Base-by-base conservation (phyloP, 805 yeast species). In the Myxozyma kluyveri region DNA sequence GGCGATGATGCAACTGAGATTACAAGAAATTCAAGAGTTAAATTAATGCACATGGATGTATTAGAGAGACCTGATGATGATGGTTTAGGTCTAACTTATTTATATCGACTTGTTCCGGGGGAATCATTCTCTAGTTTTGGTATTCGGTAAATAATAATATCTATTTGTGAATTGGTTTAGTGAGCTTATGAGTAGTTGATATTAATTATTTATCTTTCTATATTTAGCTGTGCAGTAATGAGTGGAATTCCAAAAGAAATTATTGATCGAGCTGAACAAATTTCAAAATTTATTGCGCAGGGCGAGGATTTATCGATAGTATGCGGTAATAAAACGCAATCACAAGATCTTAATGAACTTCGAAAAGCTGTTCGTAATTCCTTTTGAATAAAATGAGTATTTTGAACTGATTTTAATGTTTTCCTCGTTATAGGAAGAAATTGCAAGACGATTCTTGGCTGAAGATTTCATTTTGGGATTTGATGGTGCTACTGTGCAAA, bases 211-310 rank as follows among this genome's bases (percentile, higher is more conserved):
- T n/a, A n/a, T n/a, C n/a, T n/a, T n/a, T n/a, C n/a, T n/a, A n/a
- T n/a, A n/a, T 24, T n/a, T 31, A 61, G 64, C 22, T 76, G 79
- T 64, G 79, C 79, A 2, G 63, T 65, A 35, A 51, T 63, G 9
- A 69, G 73, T 59, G 76, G 76, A 0, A 57, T 74, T 2, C 62
- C 67, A 0, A 42, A 38, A 1, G 43, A 52, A 7, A 69, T 75
- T 10, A 61, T 71, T 1, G 23, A 56, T 2, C 61, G 73, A 42
- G 77, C 78, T 0, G 57, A 61, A 5, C 53, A 64, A 17, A 54
- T 73, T 0, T 49, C 63, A 2, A 37, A 47, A 1, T 14, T 58
- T 3, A 45, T 66, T n/a, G 47, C 52, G 14, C 43, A 26, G n/a
- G 57, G 29, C 47, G 60, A 60, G 61, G 50, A 48, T 64, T 27